Conservation (phyloP, 768 basidiomycete species). For the Sarcomyxa edulis region DNA sequence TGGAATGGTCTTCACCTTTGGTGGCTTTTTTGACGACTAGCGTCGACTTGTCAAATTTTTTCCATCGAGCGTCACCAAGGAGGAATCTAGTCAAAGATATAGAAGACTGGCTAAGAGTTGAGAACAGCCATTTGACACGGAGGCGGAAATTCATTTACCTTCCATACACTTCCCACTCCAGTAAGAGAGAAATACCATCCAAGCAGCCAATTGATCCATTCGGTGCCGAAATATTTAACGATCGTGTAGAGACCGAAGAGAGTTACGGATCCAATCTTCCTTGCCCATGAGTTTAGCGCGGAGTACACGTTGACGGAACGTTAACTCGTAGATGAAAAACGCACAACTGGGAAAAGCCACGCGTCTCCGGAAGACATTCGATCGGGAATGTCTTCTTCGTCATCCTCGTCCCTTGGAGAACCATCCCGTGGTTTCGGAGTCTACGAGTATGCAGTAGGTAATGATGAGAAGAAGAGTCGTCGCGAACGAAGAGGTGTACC, state of each 20-base stretch:
- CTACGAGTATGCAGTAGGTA: conserved; percentile 18
- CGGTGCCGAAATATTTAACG: conserved; percentile 71
- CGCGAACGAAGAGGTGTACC: conserved; percentile 19
- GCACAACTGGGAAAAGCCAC: conserved; percentile 71
- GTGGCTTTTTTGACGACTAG: conserved; percentile 41
- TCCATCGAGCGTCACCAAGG: conserved; percentile 53
- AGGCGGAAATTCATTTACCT: conserved; percentile 33
- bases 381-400: conserved; percentile 52
- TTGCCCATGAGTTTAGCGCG: too few relatives aligned
- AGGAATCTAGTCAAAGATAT: conserved; percentile 44
- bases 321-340: conserved; percentile 17
- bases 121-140: conserved; percentile 1
- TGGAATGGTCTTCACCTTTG: conserved; percentile 32
- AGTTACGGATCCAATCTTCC: conserved; percentile 62
- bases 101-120: conserved; percentile 31
- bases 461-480: conserved; percentile 4
- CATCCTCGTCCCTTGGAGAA: conserved; percentile 13
- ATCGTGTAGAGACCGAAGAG: conserved; percentile 66
- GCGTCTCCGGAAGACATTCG: conserved; percentile 65
- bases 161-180: conserved; percentile 65
- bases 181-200: conserved; percentile 69
- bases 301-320: not conserved
- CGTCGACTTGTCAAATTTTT: conserved; percentile 42
- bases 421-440: conserved; percentile 16
- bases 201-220: conserved; percentile 80